Base-by-base conservation (phyloP, 2,329 filamentous ascomycete genomes). In the Aureobasidium pullulans region DNA sequence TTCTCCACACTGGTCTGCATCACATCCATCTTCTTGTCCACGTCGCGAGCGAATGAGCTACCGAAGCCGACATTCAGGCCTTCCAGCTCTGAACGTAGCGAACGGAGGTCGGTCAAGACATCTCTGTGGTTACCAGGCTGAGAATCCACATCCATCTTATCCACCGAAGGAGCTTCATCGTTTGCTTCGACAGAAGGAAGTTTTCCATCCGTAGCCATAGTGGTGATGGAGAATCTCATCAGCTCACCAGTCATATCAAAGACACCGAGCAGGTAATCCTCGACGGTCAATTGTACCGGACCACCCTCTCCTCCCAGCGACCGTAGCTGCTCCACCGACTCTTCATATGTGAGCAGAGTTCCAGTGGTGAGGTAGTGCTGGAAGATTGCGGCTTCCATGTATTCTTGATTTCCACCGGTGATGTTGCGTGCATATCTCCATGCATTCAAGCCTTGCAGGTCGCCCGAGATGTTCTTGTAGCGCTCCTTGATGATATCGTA, bases 241-340 rank as follows among this genome's bases (percentile, higher is more conserved):
- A 97, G 80, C 76, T 99, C 94, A 40, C 94, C 94, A 1, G 92
- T 92, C 66, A 97, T 82, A 72, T 99, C 94, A 69, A 96, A 96
- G 2, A 99, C 75, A 8, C 93, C 94, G 63, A 94, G 86, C 60
- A 96, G 76, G 70, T 96, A 97, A 73, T 99, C 94, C 59, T 93
- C 84, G 29, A 85, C 80, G 1, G 88, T 90, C 19, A 96, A 77
- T 0, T 78, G 67, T 2, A 96, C 80, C 1, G 78, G 79, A 0
- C 75, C 71, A 3, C 69, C 72, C 6, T 72, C 68, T 10, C 66
- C 65, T 52, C 73, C 71, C 62, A 79, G 65, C 4, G 67, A 61
- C 32, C 70, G 67, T 49, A 77, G 64, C 53, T 71, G 65, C 54
- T 69, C 63, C 48, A 69, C 66, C 62, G 88, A 80, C 59, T 89